phyloP scores from a whole-genome alignment of 805 yeast genomes.

The Zygoascus bituminiphila region DNA sequence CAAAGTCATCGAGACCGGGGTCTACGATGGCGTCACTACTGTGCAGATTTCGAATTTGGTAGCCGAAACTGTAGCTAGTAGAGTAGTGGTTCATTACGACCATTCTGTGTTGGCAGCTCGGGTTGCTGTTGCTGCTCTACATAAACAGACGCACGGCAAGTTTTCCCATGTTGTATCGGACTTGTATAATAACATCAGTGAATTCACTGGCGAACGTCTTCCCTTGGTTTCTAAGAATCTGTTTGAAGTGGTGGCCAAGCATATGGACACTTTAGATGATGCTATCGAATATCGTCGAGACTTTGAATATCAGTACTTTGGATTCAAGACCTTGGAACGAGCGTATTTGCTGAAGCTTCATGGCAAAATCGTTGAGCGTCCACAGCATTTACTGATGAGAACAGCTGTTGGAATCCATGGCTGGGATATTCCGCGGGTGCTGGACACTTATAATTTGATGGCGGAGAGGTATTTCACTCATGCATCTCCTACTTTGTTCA shows the following conservation, averaged over 20 bases:
- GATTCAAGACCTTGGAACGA: conserved; percentile 84
- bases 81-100: conserved; percentile 98
- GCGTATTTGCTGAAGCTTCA: conserved; percentile 66
- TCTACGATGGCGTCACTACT: conserved; percentile 94
- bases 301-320: conserved; percentile 71
- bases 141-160: conserved; percentile 85
- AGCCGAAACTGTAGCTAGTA: conserved; percentile 95
- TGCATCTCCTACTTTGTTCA: conserved; percentile 91
- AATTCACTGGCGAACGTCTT: conserved; percentile 57
- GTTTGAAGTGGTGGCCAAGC: conserved; percentile 50
- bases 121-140: conserved; percentile 88
- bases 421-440: conserved; percentile 48
- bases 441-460: conserved; percentile 84
- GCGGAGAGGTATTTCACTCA: conserved; percentile 82
- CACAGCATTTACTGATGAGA: conserved; percentile 84
- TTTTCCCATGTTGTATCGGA: conserved; percentile 71
- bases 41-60: conserved; percentile 76
- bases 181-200: conserved; percentile 71
- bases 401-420: conserved; percentile 90
- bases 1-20: conserved; percentile 49
- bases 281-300: conserved; percentile 76
- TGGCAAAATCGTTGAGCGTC: conserved; percentile 74
- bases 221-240: conserved; percentile 69
- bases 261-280: conserved; percentile 60
- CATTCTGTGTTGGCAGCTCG: conserved; percentile 93